Evolutionary conservation across 2,329 filamentous ascomycete genomes (phyloP).

Genomic region (Samsoniella hepiali): DNA sequence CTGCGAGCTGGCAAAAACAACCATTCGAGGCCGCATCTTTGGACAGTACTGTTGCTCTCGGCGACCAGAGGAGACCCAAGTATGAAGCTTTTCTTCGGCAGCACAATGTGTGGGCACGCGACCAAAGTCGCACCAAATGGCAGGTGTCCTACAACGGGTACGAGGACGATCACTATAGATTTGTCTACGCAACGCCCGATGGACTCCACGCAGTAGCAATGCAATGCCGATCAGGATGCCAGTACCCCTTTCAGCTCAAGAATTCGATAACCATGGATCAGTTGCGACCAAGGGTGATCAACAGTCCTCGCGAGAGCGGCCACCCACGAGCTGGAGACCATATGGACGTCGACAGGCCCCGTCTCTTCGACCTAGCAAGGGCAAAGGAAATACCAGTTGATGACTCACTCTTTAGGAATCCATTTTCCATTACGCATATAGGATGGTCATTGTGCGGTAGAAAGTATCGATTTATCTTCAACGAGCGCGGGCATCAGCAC

Average conservation of each 20-base stretch:
- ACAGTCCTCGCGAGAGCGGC: background rate
- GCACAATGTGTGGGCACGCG: background rate
- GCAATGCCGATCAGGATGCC: background rate
- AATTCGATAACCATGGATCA: background rate
- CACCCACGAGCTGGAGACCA: background rate
- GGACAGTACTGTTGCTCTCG: too few relatives aligned
- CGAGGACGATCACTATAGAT: background rate
- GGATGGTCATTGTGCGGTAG: constrained; percentile 18
- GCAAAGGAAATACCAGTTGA: constrained; percentile 16
- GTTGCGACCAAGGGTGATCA: background rate
- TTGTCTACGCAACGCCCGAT: background rate
- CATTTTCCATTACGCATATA: constrained; percentile 15
- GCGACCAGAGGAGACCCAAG: too few relatives aligned
- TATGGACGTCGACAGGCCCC: constrained; percentile 19
- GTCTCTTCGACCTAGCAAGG: constrained; percentile 14
- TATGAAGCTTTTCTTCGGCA: background rate
- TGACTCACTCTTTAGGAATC: constrained; percentile 18
- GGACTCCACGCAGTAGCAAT: background rate
- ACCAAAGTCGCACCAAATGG: background rate
- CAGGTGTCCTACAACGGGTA: background rate
- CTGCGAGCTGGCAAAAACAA: background rate
- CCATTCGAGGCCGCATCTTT: background rate
- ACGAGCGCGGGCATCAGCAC: constrained; percentile 22
- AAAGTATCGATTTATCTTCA: constrained; percentile 22
- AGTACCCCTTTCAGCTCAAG: background rate